phyloP scores from a whole-genome alignment of 2,329 filamentous ascomycete genomes.

The Sporothrix sp. region DNA sequence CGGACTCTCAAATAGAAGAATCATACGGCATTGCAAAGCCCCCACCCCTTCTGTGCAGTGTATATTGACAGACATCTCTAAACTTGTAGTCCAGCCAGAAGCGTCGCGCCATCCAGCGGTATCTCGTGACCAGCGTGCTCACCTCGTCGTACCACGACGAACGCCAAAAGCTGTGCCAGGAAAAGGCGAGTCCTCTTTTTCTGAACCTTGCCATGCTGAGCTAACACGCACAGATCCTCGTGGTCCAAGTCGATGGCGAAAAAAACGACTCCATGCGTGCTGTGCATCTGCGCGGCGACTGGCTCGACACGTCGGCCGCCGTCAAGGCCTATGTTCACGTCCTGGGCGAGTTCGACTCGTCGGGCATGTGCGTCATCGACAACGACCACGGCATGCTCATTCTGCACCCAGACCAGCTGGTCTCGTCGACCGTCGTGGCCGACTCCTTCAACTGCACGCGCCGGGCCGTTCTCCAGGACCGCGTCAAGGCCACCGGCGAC shows the following conservation, averaged over 20 bases:
- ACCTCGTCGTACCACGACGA: constrained; percentile 58
- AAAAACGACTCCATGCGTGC: constrained; percentile 45
- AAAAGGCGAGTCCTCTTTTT: constrained; percentile 53
- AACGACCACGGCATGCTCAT: constrained; percentile 78
- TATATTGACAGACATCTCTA: too few relatives aligned
- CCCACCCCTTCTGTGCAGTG: background rate
- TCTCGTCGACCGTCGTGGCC: constrained; percentile 91
- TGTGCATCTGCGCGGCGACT: constrained; percentile 73
- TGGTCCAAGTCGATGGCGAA: constrained; percentile 70
- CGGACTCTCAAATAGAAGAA: constrained; percentile 25
- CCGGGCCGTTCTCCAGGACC: constrained; percentile 85
- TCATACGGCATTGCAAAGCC: constrained; percentile 5
- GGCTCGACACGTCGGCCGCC: constrained; percentile 63
- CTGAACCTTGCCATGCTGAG: background rate
- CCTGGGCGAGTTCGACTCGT: constrained; percentile 62
- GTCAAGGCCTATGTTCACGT: constrained; percentile 74
- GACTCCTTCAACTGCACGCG: constrained; percentile 90
- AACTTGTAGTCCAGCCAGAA: constrained; percentile 57
- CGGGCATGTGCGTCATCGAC: constrained; percentile 70
- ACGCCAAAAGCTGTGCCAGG: constrained; percentile 47
- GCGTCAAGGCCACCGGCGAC: constrained; percentile 82
- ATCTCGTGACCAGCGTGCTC: constrained; percentile 66
- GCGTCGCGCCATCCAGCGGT: constrained; percentile 72
- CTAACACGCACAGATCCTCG: constrained; percentile 50
- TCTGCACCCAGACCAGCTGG: constrained; percentile 86